phyloP scores from a whole-genome alignment of 2,329 filamentous ascomycete genomes.

The Colletotrichum lindemuthianum region DNA sequence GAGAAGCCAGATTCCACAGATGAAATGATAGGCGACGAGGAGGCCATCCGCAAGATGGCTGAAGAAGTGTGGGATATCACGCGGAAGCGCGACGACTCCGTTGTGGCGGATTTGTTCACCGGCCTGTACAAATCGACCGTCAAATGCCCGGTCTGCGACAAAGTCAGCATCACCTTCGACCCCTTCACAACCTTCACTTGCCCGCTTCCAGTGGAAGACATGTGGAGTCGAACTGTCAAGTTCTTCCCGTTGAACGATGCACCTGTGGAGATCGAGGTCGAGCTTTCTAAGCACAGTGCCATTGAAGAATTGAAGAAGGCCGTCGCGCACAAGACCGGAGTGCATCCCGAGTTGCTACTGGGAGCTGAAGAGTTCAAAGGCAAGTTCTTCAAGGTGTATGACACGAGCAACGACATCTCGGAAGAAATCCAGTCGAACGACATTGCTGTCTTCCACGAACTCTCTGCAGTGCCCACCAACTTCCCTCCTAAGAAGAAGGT shows the following conservation, averaged over 20 bases:
- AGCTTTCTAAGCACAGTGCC: constrained; percentile 80
- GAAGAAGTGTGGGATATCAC: constrained; percentile 92
- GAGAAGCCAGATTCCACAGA: constrained; percentile 98
- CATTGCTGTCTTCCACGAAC: constrained; percentile 76
- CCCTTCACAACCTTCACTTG: constrained; percentile 95
- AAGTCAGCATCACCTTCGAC: constrained; percentile 98
- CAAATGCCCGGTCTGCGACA: constrained; percentile 88
- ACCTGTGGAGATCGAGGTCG: constrained; percentile 79
- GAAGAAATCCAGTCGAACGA: constrained; percentile 77
- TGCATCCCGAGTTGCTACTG: constrained; percentile 75
- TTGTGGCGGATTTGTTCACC: constrained; percentile 94
- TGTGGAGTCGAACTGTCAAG: constrained; percentile 79
- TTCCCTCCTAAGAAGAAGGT: constrained; percentile 67
- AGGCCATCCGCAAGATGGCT: constrained; percentile 85
- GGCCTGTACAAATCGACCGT: constrained; percentile 99
- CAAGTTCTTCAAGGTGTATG: constrained; percentile 88
- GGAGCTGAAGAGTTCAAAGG: constrained; percentile 83
- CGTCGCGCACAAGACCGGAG: constrained; percentile 73
- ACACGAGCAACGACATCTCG: constrained; percentile 72
- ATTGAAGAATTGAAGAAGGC: constrained; percentile 76
- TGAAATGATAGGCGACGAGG: constrained; percentile 87
- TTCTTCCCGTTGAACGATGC: constrained; percentile 80
- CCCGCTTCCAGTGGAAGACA: constrained; percentile 86
- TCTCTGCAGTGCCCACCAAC: constrained; percentile 84
- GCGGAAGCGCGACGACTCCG: constrained; percentile 90